Percentiles rank a stretch among this genome's conserved stretches.
Conservation (phyloP, 2,329 filamentous ascomycete genomes). For the Fusarium staphyleae region DNA sequence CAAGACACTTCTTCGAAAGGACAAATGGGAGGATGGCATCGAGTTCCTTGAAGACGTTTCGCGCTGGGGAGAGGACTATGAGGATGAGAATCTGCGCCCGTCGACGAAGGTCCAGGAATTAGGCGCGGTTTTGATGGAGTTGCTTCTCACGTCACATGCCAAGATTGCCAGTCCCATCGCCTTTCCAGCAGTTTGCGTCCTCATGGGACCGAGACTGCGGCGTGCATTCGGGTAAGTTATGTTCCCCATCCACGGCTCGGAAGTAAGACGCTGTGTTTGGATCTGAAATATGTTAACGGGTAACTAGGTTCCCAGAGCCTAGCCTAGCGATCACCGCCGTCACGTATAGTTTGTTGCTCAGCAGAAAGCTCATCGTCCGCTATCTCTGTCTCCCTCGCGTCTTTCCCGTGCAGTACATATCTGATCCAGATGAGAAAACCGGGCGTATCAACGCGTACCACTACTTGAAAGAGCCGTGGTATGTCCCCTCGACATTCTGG, state of each 20-base stretch:
- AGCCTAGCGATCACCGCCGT: constrained; percentile 47
- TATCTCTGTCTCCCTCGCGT: constrained; percentile 67
- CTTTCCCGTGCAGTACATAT: constrained; percentile 49
- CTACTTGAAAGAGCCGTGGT: constrained; percentile 71
- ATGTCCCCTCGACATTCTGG: constrained; percentile 65
- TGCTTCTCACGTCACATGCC: constrained; percentile 66
- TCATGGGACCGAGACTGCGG: constrained; percentile 70
- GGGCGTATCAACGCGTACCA: constrained; percentile 57
- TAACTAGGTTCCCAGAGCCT: constrained; percentile 53
- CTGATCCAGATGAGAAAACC: constrained; percentile 59
- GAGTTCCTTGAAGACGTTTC: constrained; percentile 59
- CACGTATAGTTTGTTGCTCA: constrained; percentile 55
- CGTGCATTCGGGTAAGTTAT: constrained; percentile 67
- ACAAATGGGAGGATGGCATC: constrained; percentile 57
- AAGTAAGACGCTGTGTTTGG: too few relatives aligned
- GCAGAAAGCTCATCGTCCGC: constrained; percentile 63
- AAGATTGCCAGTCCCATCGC: constrained; percentile 54
- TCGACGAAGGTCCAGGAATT: constrained; percentile 56
- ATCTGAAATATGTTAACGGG: constrained; percentile 20
- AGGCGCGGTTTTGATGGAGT: constrained; percentile 65
- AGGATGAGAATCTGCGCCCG: constrained; percentile 65
- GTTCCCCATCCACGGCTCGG: not conserved
- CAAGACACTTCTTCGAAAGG: constrained; percentile 46
- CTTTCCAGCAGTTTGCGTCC: constrained; percentile 59
- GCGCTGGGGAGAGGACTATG: constrained; percentile 62